These are phyloP conservation scores for Cryphonectria naterciae DNA, from an alignment of 2,329 filamentous ascomycete genomes.

Conservation along the genomic window DNA sequence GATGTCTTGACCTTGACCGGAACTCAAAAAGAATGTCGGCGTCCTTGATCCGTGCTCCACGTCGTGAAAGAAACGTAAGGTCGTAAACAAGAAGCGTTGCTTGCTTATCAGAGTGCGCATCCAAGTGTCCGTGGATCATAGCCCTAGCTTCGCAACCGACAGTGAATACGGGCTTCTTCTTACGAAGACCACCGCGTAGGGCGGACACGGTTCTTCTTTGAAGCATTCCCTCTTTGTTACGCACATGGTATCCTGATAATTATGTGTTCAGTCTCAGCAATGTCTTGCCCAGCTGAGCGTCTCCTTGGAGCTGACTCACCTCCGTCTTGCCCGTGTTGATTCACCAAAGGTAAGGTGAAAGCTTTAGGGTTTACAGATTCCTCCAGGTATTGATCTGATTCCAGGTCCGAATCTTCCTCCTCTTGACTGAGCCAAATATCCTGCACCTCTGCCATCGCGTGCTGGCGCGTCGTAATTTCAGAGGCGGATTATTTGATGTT, in stretches of 20 bases:
- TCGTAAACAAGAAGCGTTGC: constrained; percentile 15
- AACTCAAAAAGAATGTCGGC: constrained; percentile 16
- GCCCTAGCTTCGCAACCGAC: constrained; percentile 11
- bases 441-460: too few relatives aligned
- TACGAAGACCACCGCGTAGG: not conserved
- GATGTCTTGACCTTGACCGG: not conserved
- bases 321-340: too few relatives aligned
- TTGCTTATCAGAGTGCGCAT: not conserved
- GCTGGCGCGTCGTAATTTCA: too few relatives aligned
- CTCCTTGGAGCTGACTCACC: too few relatives aligned
- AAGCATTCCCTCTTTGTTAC: not conserved
- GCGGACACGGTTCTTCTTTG: not conserved
- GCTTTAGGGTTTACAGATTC: too few relatives aligned
- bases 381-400: too few relatives aligned
- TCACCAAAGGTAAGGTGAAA: too few relatives aligned
- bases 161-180: constrained; percentile 10
- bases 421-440: too few relatives aligned
- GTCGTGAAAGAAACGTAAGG: constrained; percentile 8
- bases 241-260: constrained; percentile 11
- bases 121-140: constrained; percentile 12
- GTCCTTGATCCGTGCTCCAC: constrained; percentile 7
- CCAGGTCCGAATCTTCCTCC: too few relatives aligned
- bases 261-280: too few relatives aligned
- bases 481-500: too few relatives aligned
- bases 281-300: too few relatives aligned